phyloP scores from a whole-genome alignment of 2,329 filamentous ascomycete genomes.

The Cladophialophora psammophila region DNA sequence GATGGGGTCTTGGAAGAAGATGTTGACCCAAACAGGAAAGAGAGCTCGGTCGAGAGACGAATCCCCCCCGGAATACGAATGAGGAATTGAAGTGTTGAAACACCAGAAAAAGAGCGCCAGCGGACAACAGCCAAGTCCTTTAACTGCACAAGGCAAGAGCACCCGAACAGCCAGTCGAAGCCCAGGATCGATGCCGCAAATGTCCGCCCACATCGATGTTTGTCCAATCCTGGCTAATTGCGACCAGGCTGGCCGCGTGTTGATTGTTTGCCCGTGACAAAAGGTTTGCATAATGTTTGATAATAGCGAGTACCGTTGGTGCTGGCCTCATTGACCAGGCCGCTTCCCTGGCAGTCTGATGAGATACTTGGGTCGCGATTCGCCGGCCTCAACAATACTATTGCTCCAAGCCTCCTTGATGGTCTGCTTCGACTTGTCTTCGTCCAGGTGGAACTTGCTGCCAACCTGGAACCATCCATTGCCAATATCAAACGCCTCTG shows the following conservation, averaged over 20 bases:
- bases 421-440: slow-evolving; percentile 57
- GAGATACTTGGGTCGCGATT: slow-evolving; percentile 34
- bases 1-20: neutral
- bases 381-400: slow-evolving; percentile 34
- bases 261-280: neutral
- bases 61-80: neutral
- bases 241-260: slow-evolving; percentile 1
- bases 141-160: slow-evolving; percentile 8
- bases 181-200: slow-evolving; percentile 5
- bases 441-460: slow-evolving; percentile 59
- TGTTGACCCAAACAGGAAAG: slow-evolving; percentile 25
- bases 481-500: slow-evolving; percentile 61
- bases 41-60: slow-evolving; percentile 13
- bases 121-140: slow-evolving; percentile 8
- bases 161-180: slow-evolving; percentile 20
- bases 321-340: neutral
- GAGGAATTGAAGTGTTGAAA: neutral
- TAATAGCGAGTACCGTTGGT: neutral
- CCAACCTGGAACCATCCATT: slow-evolving; percentile 68
- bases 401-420: slow-evolving; percentile 69
- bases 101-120: neutral
- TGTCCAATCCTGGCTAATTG: neutral
- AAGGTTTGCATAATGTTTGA: neutral
- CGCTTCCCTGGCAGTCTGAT: slow-evolving; percentile 32
- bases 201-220: slow-evolving; percentile 12